phyloP scores from a whole-genome alignment of 768 basidiomycete genomes.

The Rhizopogon vulgaris region DNA sequence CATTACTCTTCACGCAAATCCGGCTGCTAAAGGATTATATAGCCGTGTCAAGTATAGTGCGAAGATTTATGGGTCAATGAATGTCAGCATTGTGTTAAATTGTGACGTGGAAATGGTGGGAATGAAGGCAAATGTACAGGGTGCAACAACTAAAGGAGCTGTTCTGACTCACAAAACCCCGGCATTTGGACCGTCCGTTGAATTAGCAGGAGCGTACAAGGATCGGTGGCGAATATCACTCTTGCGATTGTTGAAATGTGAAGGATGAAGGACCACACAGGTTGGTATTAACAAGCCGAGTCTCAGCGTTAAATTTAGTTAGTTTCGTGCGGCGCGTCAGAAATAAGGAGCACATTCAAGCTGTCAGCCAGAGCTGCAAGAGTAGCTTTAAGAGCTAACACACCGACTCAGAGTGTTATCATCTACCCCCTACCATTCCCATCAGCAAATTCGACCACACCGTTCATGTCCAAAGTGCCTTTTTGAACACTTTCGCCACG shows the following conservation, averaged over 20 bases:
- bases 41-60: background rate
- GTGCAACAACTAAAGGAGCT: background rate
- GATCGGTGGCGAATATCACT: background rate
- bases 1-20: background rate
- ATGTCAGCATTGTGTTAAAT: background rate
- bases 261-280: background rate
- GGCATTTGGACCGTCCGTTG: background rate
- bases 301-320: too few species aligned
- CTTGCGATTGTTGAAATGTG: background rate
- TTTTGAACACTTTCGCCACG: conserved; percentile 72
- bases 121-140: background rate
- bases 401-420: background rate
- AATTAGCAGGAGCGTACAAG: background rate
- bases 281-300: background rate
- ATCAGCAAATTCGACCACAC: conserved; percentile 50
- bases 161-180: background rate
- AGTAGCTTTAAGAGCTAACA: background rate
- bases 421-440: background rate
- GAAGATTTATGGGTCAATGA: background rate
- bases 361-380: background rate
- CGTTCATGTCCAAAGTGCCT: conserved; percentile 40
- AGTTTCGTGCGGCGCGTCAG: background rate
- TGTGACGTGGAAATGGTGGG: background rate
- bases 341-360: background rate
- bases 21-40: background rate